A percentile compares a stretch with the other conserved stretches of the same genome.
These are phyloP conservation scores for Chlamydomonas sp. DNA, from an alignment of 139 green algal species.

Conservation along the genomic window DNA sequence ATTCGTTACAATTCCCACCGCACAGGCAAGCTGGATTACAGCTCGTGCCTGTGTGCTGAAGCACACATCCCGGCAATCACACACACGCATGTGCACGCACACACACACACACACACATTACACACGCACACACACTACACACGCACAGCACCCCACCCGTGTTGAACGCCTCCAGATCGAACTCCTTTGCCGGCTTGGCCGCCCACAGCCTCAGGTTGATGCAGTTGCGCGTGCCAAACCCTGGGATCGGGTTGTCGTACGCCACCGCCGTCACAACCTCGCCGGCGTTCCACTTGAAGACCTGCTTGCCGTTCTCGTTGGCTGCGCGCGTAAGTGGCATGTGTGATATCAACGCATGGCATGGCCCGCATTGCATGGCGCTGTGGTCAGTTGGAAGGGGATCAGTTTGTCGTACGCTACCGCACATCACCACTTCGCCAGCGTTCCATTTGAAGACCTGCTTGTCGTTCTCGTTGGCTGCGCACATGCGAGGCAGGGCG, in stretches of 20 bases:
- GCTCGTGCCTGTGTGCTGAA: background rate
- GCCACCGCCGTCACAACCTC: constrained; percentile 76
- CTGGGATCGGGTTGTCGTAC: constrained; percentile 97
- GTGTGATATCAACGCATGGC: no score
- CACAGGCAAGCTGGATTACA: no score
- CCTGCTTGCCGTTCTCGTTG: constrained; percentile 63
- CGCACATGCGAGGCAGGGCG: no score
- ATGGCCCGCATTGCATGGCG: no score
- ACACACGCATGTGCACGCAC: no score
- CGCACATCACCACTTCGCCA: constrained; percentile 63
- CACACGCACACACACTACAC: no score
- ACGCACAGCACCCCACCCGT: constrained; percentile 60
- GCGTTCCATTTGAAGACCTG: constrained; percentile 91
- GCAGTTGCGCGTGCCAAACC: constrained; percentile 93
- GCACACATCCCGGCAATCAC: no score
- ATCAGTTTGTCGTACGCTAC: constrained; percentile 98
- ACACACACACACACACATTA: no score
- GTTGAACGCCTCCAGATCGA: constrained; percentile 98
- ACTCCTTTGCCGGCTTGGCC: constrained; percentile 84
- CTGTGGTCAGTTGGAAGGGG: no score
- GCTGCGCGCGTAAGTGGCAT: no score
- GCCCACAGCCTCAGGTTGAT: constrained; percentile 98
- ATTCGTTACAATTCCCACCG: no score
- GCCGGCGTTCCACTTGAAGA: constrained; percentile 90
- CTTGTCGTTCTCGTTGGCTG: constrained; percentile 57